A percentile compares a stretch with the other conserved stretches of the same genome.
Evolutionary conservation across 495 filamentous ascomycete genomes (phyloP).

Genomic region (Elasticomyces elasticus): DNA sequence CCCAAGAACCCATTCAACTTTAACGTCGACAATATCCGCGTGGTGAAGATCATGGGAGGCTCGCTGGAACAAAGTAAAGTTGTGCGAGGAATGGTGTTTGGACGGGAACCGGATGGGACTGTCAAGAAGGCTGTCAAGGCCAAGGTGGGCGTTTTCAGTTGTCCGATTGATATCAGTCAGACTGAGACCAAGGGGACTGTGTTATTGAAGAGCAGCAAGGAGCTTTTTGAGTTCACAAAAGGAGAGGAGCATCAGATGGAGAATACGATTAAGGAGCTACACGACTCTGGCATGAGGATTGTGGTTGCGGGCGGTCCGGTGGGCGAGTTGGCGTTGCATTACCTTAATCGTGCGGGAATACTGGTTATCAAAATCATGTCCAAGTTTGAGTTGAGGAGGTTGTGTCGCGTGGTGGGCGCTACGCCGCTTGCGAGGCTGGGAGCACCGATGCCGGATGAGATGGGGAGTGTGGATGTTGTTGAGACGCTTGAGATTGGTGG

Average conservation of each 20-base stretch:
- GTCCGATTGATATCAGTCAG: constrained; percentile 88
- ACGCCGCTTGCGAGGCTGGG: constrained; percentile 91
- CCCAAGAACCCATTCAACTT: constrained; percentile 98
- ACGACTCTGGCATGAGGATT: constrained; percentile 86
- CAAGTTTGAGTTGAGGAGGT: constrained; percentile 88
- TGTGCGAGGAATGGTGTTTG: constrained; percentile 97
- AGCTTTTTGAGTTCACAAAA: constrained; percentile 97
- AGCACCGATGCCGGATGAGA: constrained; percentile 98
- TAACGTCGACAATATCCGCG: constrained; percentile 98
- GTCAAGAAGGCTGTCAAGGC: constrained; percentile 85
- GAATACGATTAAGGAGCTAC: constrained; percentile 80
- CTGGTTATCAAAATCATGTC: constrained; percentile 94
- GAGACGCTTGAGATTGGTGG: constrained; percentile 98
- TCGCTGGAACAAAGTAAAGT: constrained; percentile 85
- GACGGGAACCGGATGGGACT: constrained; percentile 72
- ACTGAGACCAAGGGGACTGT: constrained; percentile 99
- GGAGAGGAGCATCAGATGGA: constrained; percentile 92
- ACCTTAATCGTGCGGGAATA: constrained; percentile 93
- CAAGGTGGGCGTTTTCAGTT: constrained; percentile 94
- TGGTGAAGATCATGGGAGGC: constrained; percentile 99
- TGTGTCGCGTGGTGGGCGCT: constrained; percentile 94
- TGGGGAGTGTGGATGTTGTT: constrained; percentile 88
- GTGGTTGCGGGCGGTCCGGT: constrained; percentile 84
- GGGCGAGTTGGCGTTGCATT: constrained; percentile 92
- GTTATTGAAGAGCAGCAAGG: constrained; percentile 91